A percentile compares a stretch with the other conserved stretches of the same genome.
These are phyloP conservation scores for Chytriomyces sp. DNA, from an alignment of 192 early-diverging fungal genomes.

Conservation along the genomic window DNA sequence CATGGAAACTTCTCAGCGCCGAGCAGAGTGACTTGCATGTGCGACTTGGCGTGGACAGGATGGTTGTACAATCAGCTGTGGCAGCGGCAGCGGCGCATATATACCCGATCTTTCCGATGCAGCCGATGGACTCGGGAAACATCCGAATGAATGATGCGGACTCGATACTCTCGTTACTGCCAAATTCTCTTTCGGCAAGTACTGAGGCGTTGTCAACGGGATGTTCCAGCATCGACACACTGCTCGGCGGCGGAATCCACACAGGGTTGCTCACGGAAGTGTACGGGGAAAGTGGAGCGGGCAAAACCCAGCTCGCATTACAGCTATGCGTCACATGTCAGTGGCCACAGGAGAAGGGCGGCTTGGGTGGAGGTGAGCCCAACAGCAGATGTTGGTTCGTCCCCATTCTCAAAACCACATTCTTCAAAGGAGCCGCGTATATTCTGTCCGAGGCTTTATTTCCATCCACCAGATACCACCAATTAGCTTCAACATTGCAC, in stretches of 20 bases:
- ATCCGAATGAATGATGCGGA: too few relatives aligned
- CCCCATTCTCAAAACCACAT: neutral
- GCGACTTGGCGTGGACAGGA: neutral
- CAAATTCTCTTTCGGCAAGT: neutral
- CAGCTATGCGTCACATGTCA: constrained; percentile 79
- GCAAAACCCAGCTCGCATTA: constrained; percentile 87
- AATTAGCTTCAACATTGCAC: constrained; percentile 46
- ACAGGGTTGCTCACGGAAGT: constrained; percentile 46
- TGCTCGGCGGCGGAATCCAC: constrained; percentile 42
- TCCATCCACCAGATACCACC: constrained; percentile 62
- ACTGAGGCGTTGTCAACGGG: constrained; percentile 35
- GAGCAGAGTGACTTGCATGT: neutral
- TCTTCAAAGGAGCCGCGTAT: constrained; percentile 58
- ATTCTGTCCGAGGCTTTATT: constrained; percentile 77
- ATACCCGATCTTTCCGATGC: too few relatives aligned
- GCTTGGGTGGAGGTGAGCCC: constrained; percentile 26
- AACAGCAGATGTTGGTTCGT: neutral
- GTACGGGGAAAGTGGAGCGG: constrained; percentile 66
- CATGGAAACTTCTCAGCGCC: neutral
- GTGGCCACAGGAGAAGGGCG: constrained; percentile 60
- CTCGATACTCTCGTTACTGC: neutral
- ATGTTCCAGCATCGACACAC: constrained; percentile 28
- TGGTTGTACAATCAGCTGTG: neutral
- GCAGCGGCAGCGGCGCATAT: neutral
- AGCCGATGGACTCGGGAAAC: too few relatives aligned